Percentiles rank a stretch among this genome's conserved stretches.
Conservation (phyloP, 257 asterid genomes). For the Solanum clarkiae region DNA sequence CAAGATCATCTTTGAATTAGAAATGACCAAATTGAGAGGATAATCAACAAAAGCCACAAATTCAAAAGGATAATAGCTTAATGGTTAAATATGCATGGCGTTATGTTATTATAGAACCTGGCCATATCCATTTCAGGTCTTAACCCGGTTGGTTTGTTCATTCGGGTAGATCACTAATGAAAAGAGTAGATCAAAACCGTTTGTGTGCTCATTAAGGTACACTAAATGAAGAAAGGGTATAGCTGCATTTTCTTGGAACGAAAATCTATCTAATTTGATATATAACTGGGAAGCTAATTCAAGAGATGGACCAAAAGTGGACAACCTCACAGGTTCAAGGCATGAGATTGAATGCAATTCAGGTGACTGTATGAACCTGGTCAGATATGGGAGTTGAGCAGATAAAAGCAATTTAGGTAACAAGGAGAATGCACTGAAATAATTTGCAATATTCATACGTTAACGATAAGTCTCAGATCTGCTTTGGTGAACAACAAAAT, state of each 20-base stretch:
- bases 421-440: neutral
- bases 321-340: neutral
- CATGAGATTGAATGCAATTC: neutral
- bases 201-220: neutral
- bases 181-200: neutral
- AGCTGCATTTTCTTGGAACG: neutral
- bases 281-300: neutral
- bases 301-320: neutral
- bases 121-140: neutral
- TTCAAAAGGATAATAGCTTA: neutral
- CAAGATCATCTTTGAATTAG: neutral
- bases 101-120: neutral
- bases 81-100: neutral
- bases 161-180: neutral
- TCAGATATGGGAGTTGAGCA: neutral
- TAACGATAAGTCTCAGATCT: neutral
- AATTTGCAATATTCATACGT: neutral
- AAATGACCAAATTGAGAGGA: neutral
- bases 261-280: neutral
- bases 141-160: neutral
- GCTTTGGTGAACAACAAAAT: neutral
- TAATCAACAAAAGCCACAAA: neutral
- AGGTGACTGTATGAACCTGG: neutral
- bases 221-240: neutral
- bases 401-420: neutral